Percentiles rank a stretch among this genome's conserved stretches.
Evolutionary conservation across 768 basidiomycete genomes (phyloP).

Genomic region (Mycena alexandri): DNA sequence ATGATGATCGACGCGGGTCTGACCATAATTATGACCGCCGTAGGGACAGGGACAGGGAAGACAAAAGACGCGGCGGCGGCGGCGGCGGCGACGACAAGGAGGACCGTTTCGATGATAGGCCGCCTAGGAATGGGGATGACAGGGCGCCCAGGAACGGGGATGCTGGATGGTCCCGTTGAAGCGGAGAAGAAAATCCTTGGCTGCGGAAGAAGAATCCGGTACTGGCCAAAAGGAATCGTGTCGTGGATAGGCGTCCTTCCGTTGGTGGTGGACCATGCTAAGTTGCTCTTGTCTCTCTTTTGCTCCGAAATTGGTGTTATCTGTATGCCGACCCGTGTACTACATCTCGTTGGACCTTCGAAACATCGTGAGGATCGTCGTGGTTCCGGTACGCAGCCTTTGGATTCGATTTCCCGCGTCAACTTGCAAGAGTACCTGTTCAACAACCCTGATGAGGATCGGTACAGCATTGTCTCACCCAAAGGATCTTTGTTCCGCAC

Average conservation of each 20-base stretch:
- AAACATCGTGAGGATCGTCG: conserved; percentile 48
- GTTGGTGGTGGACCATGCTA: conserved; percentile 45
- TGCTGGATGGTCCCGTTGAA: conserved; percentile 81
- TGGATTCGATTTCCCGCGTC: conserved; percentile 6
- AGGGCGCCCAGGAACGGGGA: conserved; percentile 73
- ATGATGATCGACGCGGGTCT: conserved; percentile 87
- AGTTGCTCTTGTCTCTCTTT: conserved; percentile 53
- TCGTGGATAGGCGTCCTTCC: conserved; percentile 41
- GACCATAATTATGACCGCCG: conserved; percentile 91
- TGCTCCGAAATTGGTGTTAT: conserved; percentile 62
- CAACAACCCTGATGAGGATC: no score
- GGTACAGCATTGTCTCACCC: no score
- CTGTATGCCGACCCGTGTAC: conserved; percentile 69
- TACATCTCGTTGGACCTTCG: conserved; percentile 61
- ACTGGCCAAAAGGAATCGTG: conserved; percentile 54
- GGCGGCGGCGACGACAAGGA: conserved; percentile 75
- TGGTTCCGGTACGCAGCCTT: conserved; percentile 39
- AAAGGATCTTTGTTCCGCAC: not conserved
- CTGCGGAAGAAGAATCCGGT: conserved; percentile 46
- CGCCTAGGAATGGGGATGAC: conserved; percentile 81
- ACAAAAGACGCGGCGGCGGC: conserved; percentile 65
- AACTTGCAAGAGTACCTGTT: no score
- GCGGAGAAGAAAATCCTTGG: conserved; percentile 43
- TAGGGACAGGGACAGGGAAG: conserved; percentile 87
- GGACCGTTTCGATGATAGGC: conserved; percentile 83